Base-by-base conservation (phyloP, 2,329 filamentous ascomycete genomes). In the Fusarium miscanthi region DNA sequence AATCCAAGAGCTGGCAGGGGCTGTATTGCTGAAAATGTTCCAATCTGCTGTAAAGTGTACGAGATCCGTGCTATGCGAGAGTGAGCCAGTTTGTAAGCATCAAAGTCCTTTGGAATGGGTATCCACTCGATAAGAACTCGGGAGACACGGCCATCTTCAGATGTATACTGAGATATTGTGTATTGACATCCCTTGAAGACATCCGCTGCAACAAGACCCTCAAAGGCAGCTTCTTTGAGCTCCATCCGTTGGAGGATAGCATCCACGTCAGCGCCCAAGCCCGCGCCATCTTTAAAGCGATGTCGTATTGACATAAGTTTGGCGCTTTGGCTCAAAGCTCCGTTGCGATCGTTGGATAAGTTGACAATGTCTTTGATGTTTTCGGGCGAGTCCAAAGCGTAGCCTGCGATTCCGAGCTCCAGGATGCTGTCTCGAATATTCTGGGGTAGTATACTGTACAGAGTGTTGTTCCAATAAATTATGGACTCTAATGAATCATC, bases 51-150 rank as follows among this genome's bases (percentile, higher is more conserved):
- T 19, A 64, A 12, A 6, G 46, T 46, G 10, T 53, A 54, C 1
- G 40, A 64, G 35, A 64, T 52, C 1, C n/a, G 40, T 4, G 62
- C 43, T 16, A 64, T 35, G 1, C 62, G 19, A 5, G 17, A 35
- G 2, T 42, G 46, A 3, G 62, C 46, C 2, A 62, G 33, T 2
- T 54, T 53, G 6, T 41, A 46, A 3, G 37, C n/a, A 2, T 63
- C 33, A 1, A 46, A 63, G 0, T 31, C 46, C 19, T 35, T 49
- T 0, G 62, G 62, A 5, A 62, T 35, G 11, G 57, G 62, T 14
- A 64, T 46, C 62, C 62, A 64, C 31, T 64, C 57, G 1, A 62
- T 54, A 0, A 64, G 21, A 1, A 25, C 57, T 9, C 27, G n/a
- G 4, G 25, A 23, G 5, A 17, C 3, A 2, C 35, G 2, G 2